Evolutionary conservation across 1,139 yeast species (phyloP), one percentile per base, ranked within the genome.

Genomic region (Pneumocystis wakefieldiae): DNA sequence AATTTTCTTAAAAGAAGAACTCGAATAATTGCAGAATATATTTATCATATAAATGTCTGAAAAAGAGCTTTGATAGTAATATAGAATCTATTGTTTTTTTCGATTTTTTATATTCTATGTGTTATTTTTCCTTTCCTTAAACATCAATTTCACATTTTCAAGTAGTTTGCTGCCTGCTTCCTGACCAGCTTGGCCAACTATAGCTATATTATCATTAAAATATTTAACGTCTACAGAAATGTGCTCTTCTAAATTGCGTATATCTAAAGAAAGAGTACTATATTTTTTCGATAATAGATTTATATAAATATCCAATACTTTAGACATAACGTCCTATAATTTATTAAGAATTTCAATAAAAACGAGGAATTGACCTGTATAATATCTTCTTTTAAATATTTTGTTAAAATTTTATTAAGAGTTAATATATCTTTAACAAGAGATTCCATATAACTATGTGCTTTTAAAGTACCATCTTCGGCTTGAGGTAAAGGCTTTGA

Each of bases 371-470:
- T 55, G 15, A 62, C 24, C n/a, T 62, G 60, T 39, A 62, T 39
- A 17, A 60, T 59, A 24, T 59, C 63, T 24, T 48, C 6, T n/a
- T 63, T 59, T 58, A 86, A 73, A 68, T 84, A 83, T 66, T 82
- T 81, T 60, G 78, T 78, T 61, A 86, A 76, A 6, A 84, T 85
- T 66, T 83, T 81, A 1, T 84, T 77, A 39, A 86, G 83, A 0
- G 86, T 82, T 24, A 78, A 70, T 0, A 90, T 84, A 67, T 86
- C 91, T 67, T 82, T 84, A 60, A 85, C 86, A 61, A 86, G 73
- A 1, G 80, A 79, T 66, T 81, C 84, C 88, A 86, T 85, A 71
- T 85, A 86, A 53, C 74, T 76, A 69, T 84, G 83, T 74, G 72
- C 73, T 61, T 60, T 62, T 8, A 57, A 60, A 19, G 55, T 55